Evolutionary conservation across 2,329 filamentous ascomycete species (phyloP).

Genomic region (Scortechinia acanthostroma): DNA sequence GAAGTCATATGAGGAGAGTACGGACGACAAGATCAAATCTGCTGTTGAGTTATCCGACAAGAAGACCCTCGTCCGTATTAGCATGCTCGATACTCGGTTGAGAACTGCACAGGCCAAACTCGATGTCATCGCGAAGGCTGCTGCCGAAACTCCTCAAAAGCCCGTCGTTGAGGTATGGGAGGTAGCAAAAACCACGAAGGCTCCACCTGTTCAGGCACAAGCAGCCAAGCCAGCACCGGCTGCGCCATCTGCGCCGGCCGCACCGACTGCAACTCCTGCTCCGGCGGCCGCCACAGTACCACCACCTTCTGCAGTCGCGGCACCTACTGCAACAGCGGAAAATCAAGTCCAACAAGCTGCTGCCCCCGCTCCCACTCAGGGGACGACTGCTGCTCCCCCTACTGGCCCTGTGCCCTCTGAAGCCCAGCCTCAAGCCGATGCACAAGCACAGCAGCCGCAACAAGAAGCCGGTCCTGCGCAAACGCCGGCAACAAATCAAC

Average conservation of each 20-base stretch:
- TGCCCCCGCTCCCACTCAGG: too few relatives aligned
- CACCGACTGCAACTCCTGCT: constrained; percentile 6
- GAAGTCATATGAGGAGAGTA: constrained; percentile 41
- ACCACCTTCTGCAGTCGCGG: constrained; percentile 7
- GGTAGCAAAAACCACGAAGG: constrained; percentile 62
- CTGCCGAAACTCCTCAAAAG: constrained; percentile 75
- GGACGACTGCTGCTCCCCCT: too few relatives aligned
- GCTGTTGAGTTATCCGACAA: constrained; percentile 65
- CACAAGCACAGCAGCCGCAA: constrained; percentile 9
- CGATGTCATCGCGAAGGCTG: constrained; percentile 72
- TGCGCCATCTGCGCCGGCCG: constrained; percentile 7
- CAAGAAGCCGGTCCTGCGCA: constrained; percentile 11
- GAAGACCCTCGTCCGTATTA: constrained; percentile 68
- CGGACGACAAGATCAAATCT: constrained; percentile 34
- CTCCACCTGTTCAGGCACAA: constrained; percentile 18
- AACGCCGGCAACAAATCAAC: constrained; percentile 4
- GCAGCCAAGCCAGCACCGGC: constrained; percentile 15
- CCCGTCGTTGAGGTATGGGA: constrained; percentile 84
- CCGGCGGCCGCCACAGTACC: constrained; percentile 8
- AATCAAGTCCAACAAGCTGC: too few relatives aligned
- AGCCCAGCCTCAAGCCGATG: constrained; percentile 5
- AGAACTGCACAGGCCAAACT: constrained; percentile 64
- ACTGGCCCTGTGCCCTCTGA: constrained; percentile 5
- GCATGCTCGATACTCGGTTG: constrained; percentile 69
- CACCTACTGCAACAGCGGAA: constrained; percentile 7